Conservation (phyloP, 169 alveolate genomes). For the Neospora caninum region DNA sequence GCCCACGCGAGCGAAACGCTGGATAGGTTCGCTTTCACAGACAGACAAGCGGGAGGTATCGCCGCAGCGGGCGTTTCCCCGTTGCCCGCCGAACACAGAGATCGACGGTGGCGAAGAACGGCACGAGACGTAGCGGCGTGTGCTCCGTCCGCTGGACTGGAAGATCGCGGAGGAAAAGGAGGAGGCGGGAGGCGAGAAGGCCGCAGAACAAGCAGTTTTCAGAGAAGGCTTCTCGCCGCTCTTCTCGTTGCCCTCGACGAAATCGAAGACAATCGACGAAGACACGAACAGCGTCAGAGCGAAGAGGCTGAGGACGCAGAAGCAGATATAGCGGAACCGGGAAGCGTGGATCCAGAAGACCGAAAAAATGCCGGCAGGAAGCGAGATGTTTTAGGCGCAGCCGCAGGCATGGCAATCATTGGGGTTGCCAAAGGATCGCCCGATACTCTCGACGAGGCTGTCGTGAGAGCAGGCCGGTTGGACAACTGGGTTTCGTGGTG, state of each 20-base stretch:
- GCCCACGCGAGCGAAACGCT: no score
- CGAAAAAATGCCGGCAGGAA: neutral
- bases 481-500: conserved; percentile 28
- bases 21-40: no score
- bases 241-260: conserved; percentile 7
- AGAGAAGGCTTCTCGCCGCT: neutral
- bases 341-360: neutral
- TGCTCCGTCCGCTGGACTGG: no score
- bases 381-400: neutral
- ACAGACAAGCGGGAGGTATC: no score
- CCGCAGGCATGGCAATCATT: conserved; percentile 9
- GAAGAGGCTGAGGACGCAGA: neutral
- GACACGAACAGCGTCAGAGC: neutral
- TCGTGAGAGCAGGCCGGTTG: conserved; percentile 2
- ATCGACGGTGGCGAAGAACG: no score
- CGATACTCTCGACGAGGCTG: neutral
- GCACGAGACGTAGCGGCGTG: no score
- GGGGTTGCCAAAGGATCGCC: neutral
- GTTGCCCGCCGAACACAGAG: no score
- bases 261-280: neutral
- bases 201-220: neutral
- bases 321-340: neutral
- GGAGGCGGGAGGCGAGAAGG: neutral
- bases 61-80: no score
- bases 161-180: neutral